Percentiles rank a stretch among this genome's conserved stretches.
Conservation (phyloP, 495 filamentous ascomycete genomes). For the Neurospora sp. region DNA sequence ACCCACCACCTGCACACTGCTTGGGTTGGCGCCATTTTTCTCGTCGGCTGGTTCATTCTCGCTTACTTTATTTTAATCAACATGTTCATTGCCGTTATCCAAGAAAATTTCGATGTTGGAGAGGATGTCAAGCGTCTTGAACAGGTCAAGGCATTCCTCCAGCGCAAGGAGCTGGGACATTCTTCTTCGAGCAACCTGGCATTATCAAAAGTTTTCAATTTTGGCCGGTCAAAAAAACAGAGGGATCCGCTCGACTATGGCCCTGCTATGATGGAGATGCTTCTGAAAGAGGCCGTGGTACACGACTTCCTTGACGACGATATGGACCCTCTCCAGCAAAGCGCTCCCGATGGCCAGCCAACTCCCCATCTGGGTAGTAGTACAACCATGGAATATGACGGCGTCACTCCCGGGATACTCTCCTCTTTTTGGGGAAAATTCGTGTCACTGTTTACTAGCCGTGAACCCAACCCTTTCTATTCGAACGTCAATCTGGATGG, state of each 20-base stretch:
- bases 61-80: constrained; percentile 94
- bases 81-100: constrained; percentile 99
- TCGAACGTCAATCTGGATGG: constrained; percentile 64
- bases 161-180: constrained; percentile 72
- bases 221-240: constrained; percentile 54
- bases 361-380: constrained; percentile 16
- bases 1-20: constrained; percentile 52
- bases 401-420: constrained; percentile 41
- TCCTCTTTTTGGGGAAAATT: constrained; percentile 49
- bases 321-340: constrained; percentile 32
- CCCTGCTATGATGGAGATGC: constrained; percentile 82
- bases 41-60: constrained; percentile 92
- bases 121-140: constrained; percentile 97
- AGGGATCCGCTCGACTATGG: constrained; percentile 84
- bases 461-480: constrained; percentile 93
- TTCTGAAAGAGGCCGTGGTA: constrained; percentile 90
- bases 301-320: constrained; percentile 85
- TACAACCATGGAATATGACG: constrained; percentile 4
- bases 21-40: constrained; percentile 93
- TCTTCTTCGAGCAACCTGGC: constrained; percentile 57
- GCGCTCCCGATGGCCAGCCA: constrained; percentile 25
- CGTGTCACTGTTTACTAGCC: constrained; percentile 41
- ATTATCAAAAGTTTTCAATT: constrained; percentile 75
- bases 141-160: constrained; percentile 88
- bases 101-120: constrained; percentile 99